These are phyloP conservation scores for Metarhizium rileyi DNA, from an alignment of 2,329 filamentous ascomycete genomes.

Conservation along the genomic window DNA sequence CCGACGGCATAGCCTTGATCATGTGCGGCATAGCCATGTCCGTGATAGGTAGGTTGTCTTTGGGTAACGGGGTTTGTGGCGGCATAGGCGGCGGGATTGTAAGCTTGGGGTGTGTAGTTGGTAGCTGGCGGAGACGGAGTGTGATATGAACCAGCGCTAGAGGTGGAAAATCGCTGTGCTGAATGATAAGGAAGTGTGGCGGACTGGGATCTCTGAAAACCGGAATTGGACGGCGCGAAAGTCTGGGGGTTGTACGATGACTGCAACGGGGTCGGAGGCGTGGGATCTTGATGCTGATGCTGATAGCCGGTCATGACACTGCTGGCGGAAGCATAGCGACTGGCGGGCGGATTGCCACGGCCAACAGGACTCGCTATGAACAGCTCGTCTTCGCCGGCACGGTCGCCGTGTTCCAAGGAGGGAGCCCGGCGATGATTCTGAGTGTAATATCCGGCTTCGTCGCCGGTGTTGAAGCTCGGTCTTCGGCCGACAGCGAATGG, in stretches of 20 bases:
- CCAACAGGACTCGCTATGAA: slow-evolving; percentile 45
- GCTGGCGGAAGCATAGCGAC: slow-evolving; percentile 32
- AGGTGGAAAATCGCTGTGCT: slow-evolving; percentile 28
- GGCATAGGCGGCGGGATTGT: slow-evolving; percentile 52
- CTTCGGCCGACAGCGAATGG: slow-evolving; percentile 35
- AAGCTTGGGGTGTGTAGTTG: slow-evolving; percentile 40
- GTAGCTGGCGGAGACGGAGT: slow-evolving; percentile 27
- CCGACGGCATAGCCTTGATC: slow-evolving; percentile 31
- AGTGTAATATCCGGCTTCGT: slow-evolving; percentile 52
- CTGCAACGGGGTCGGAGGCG: slow-evolving; percentile 33
- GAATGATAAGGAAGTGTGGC: slow-evolving; percentile 39
- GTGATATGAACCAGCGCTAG: slow-evolving; percentile 19
- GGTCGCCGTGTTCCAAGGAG: slow-evolving; percentile 4
- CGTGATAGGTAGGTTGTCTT: slow-evolving; percentile 40
- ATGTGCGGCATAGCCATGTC: slow-evolving; percentile 37
- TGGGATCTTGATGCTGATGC: slow-evolving; percentile 37
- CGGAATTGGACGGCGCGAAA: slow-evolving; percentile 32
- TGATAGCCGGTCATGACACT: slow-evolving; percentile 41
- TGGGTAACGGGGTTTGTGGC: slow-evolving; percentile 33
- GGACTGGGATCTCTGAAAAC: slow-evolving; percentile 37
- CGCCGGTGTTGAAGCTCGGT: slow-evolving; percentile 67
- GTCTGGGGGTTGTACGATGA: slow-evolving; percentile 62
- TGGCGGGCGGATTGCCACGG: slow-evolving; percentile 11
- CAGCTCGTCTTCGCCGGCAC: slow-evolving; percentile 45
- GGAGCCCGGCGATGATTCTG: slow-evolving; percentile 16